These are phyloP conservation scores for Teunomyces funiuensis DNA, from an alignment of 805 yeast species.

Conservation along the genomic window DNA sequence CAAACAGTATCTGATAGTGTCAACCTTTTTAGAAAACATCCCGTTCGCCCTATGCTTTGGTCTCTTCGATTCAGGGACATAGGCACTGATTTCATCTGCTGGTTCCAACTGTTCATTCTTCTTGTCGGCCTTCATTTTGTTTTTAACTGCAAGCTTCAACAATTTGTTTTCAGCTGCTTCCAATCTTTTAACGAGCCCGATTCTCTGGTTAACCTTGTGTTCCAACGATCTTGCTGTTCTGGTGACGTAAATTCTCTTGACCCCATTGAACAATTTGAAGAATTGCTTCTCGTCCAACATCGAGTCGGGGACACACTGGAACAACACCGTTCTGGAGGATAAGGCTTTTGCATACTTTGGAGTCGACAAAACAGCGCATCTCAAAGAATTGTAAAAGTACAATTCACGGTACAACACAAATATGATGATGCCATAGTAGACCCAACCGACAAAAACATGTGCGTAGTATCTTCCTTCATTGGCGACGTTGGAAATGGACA, in stretches of 20 bases:
- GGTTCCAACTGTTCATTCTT: constrained; percentile 52
- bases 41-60: constrained; percentile 61
- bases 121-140: constrained; percentile 62
- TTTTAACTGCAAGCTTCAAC: constrained; percentile 62
- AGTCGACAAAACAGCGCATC: constrained; percentile 75
- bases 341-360: constrained; percentile 75
- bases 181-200: constrained; percentile 54
- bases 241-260: constrained; percentile 76
- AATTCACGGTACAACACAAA: constrained; percentile 82
- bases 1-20: constrained; percentile 56
- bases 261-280: constrained; percentile 76
- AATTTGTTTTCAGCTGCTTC: constrained; percentile 66
- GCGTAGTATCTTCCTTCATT: constrained; percentile 70
- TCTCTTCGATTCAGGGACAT: constrained; percentile 65
- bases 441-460: constrained; percentile 80
- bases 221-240: constrained; percentile 60
- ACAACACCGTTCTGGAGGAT: constrained; percentile 77
- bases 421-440: constrained; percentile 67
- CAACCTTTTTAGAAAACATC: constrained; percentile 51
- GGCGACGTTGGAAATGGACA: constrained; percentile 75
- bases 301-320: constrained; percentile 80
- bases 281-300: constrained; percentile 72
- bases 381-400: constrained; percentile 69
- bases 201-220: constrained; percentile 58
- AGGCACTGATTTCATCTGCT: constrained; percentile 49